Evolutionary conservation across 2,329 filamentous ascomycete species (phyloP), one percentile per base, ranked within the genome.

Genomic region (Teratosphaeriaceae sp.): DNA sequence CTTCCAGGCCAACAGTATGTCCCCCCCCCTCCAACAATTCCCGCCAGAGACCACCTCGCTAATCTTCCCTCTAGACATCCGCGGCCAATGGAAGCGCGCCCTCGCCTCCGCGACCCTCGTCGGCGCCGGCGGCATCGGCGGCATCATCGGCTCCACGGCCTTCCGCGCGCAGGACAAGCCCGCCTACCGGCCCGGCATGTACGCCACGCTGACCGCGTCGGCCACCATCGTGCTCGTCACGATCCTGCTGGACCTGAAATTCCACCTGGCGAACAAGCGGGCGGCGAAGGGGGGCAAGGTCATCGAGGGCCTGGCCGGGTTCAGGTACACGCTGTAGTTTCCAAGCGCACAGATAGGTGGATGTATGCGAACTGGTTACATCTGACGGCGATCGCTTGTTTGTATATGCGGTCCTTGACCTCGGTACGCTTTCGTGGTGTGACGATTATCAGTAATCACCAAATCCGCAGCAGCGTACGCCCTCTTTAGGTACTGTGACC

Each of bases 1-100:
- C 0, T 92, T 87, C 67, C 86, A 90, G 67, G 85, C 85, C 31
- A 92, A 90, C 67, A 94, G 94, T 65, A 83, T n/a, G n/a, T n/a
- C n/a, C n/a, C n/a, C n/a, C n/a, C n/a, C n/a, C n/a, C n/a, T n/a
- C n/a, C n/a, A n/a, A n/a, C n/a, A n/a, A n/a, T n/a, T 34, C 31
- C 31, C 24, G 24, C 8, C 8, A 8, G 24, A 8, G 24, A 8
- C 8, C 8, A 27, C 24, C 8, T 27, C 8, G 8, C 24, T 27
- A n/a, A 72, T 78, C 34, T 79, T 94, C 69, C 76, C 85, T 0
- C 90, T 27, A 87, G 94, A 94, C 65, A 83, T 94, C 57, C 80
- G 85, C 41, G 87, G 86, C 0, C 86, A 92, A 66, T 94, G 86
- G 85, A 94, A 90, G 69, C 79, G 88, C 37, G 86, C 86, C 1